Percentiles rank a stretch among this genome's conserved stretches.
These are phyloP conservation scores for Ottelia alismoides DNA, from an alignment of 106 monocot species.

Conservation along the genomic window DNA sequence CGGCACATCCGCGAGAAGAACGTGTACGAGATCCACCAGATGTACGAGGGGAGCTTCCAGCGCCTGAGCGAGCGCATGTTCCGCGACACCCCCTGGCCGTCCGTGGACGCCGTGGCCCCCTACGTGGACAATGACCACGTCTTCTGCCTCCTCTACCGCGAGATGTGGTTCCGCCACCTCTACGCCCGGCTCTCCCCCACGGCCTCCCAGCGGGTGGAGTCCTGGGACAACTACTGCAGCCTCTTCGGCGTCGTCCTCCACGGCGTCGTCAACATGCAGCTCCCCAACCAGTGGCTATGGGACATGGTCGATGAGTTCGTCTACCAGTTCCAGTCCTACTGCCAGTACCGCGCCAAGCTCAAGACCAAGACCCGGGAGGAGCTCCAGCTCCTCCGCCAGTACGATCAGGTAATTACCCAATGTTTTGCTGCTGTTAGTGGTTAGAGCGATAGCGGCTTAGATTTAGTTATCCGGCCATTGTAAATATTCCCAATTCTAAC, in stretches of 20 bases:
- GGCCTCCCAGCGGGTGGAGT: slow-evolving; percentile 59
- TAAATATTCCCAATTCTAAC: too few relatives aligned
- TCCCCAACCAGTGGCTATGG: slow-evolving; percentile 99
- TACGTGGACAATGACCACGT: slow-evolving; percentile 97
- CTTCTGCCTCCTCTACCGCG: slow-evolving; percentile 89
- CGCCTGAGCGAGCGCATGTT: slow-evolving; percentile 82
- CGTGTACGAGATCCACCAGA: slow-evolving; percentile 98
- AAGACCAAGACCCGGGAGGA: slow-evolving; percentile 78
- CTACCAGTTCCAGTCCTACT: slow-evolving; percentile 90
- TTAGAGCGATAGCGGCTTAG: too few relatives aligned
- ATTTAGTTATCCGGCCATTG: too few relatives aligned
- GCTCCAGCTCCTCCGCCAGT: slow-evolving; percentile 61
- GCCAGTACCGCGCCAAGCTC: slow-evolving; percentile 89
- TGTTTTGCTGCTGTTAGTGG: too few relatives aligned
- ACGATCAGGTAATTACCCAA: slow-evolving; percentile 88
- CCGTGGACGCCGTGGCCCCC: slow-evolving; percentile 79
- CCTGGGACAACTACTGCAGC: slow-evolving; percentile 96
- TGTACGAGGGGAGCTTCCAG: slow-evolving; percentile 94
- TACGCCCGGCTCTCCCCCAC: slow-evolving; percentile 53
- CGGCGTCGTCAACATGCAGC: slow-evolving; percentile 93
- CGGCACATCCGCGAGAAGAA: slow-evolving; percentile 96
- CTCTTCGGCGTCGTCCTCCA: slow-evolving; percentile 91
- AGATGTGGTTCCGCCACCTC: slow-evolving; percentile 90
- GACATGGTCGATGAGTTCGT: slow-evolving; percentile 99
- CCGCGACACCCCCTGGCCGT: slow-evolving; percentile 82